phyloP scores from a whole-genome alignment of 1,139 yeast genomes.

The Debaryomyces coudertii region DNA sequence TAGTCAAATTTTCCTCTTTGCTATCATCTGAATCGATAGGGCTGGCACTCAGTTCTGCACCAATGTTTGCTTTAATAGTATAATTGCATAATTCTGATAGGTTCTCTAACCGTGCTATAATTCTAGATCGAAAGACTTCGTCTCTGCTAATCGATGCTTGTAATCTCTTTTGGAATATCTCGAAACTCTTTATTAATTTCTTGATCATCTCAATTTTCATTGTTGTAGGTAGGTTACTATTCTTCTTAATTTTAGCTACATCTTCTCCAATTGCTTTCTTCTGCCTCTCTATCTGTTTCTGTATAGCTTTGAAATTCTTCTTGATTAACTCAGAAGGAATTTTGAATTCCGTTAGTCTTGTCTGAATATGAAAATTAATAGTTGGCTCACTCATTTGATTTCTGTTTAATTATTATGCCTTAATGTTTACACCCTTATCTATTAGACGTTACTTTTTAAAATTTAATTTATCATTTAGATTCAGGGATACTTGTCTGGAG shows the following conservation, averaged over 20 bases:
- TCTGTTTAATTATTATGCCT: neutral
- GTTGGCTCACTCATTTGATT: constrained; percentile 43
- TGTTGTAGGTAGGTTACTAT: constrained; percentile 25
- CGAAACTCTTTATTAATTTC: constrained; percentile 50
- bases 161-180: constrained; percentile 50
- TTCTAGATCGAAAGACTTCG: constrained; percentile 51
- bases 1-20: constrained; percentile 14
- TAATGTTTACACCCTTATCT: neutral
- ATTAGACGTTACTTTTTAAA: neutral
- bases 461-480: neutral
- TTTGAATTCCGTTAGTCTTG: constrained; percentile 55
- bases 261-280: constrained; percentile 47
- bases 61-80: constrained; percentile 14
- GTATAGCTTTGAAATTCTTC: constrained; percentile 59
- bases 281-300: constrained; percentile 59
- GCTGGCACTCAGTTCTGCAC: neutral
- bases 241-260: constrained; percentile 35
- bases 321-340: constrained; percentile 64
- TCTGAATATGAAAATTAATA: constrained; percentile 44
- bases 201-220: constrained; percentile 34
- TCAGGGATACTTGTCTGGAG: neutral
- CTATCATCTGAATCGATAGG: constrained; percentile 8
- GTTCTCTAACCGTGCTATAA: constrained; percentile 48
- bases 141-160: constrained; percentile 47
- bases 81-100: constrained; percentile 36